Base-by-base conservation (phyloP, 306 rosid species). In the Casuarina glauca region DNA sequence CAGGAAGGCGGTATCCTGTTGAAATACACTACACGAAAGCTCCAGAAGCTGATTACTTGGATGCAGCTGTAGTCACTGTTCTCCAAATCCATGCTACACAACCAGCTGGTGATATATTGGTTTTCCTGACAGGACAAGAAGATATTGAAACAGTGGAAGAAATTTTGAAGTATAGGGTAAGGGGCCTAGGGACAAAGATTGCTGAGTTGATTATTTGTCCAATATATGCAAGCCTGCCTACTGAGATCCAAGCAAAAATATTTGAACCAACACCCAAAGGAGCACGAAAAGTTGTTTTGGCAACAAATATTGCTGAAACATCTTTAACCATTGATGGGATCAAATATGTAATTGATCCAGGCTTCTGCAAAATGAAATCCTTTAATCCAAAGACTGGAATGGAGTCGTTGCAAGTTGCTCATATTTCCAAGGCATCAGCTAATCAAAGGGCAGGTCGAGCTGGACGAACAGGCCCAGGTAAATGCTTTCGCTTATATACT, bases 391-490 rank as follows among this genome's bases (percentile, higher is more conserved):
- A 95, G 88, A 95, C 97, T 48, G 98, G 98, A 39, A 92, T 95
- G 97, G 98, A 95, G 79, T 91, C 97, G 1, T 87, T 95, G 86
- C 85, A 84, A 38, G 57, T 95, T 53, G 76, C 97, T 41, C 98
- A 97, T 79, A 89, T 91, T 74, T 95, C 98, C 57, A 95, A 91
- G 88, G 98, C 98, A 75, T 92, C 98, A n/a, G 98, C 98, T 32
- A 92, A 81, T 79, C 98, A 95, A 82, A 82, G 98, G 76, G 98
- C 97, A 12, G 97, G 98, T 15, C 92, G 97, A 64, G 87, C 97
- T 67, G 98, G 98, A 82, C 87, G 98, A 86, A 95, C 98, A 26
- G 97, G 97, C 43, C 97, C 97, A 20, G 98, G 98, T 52, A 95
- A 87, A 89, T 95, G 98, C 89, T 95, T 87, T 76, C 91, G 96